These are phyloP conservation scores for Punctularia strigosozonata DNA, from an alignment of 768 basidiomycete species.

Conservation along the genomic window DNA sequence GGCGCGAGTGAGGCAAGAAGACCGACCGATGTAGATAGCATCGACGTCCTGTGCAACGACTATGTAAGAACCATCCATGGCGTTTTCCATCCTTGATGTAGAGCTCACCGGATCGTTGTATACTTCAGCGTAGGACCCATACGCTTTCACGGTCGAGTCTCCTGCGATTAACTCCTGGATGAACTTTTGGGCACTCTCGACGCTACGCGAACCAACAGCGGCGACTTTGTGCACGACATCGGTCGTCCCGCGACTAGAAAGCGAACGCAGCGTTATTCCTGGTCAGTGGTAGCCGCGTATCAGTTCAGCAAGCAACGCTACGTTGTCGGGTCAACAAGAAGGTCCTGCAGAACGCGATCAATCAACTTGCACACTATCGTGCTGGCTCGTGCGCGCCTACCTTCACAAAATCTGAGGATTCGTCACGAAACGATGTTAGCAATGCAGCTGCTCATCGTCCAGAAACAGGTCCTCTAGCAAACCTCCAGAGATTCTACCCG, in stretches of 20 bases:
- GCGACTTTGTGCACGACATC: slow-evolving; percentile 59
- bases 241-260: slow-evolving; percentile 42
- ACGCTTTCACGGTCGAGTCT: slow-evolving; percentile 47
- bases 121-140: slow-evolving; percentile 65
- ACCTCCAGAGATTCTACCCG: slow-evolving; percentile 66
- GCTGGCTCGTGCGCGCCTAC: slow-evolving; percentile 22
- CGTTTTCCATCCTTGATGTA: slow-evolving; percentile 1
- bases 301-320: slow-evolving; percentile 17
- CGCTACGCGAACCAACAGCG: slow-evolving; percentile 69
- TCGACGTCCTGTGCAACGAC: slow-evolving; percentile 45
- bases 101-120: slow-evolving; percentile 50
- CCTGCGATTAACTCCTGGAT: slow-evolving; percentile 40
- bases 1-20: background rate
- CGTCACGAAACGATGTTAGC: no score
- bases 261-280: background rate
- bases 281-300: background rate
- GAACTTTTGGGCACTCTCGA: slow-evolving; percentile 60
- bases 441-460: no score
- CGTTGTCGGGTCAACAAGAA: slow-evolving; percentile 67
- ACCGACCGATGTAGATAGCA: slow-evolving; percentile 59
- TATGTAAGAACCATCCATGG: background rate
- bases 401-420: slow-evolving; percentile 52
- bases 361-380: background rate
- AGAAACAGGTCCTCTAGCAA: no score
- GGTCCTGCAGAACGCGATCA: slow-evolving; percentile 37